Percentiles rank a stretch among this genome's conserved stretches.
Conservation (phyloP, 1,139 yeast genomes). For the Candida tunisiensis region DNA sequence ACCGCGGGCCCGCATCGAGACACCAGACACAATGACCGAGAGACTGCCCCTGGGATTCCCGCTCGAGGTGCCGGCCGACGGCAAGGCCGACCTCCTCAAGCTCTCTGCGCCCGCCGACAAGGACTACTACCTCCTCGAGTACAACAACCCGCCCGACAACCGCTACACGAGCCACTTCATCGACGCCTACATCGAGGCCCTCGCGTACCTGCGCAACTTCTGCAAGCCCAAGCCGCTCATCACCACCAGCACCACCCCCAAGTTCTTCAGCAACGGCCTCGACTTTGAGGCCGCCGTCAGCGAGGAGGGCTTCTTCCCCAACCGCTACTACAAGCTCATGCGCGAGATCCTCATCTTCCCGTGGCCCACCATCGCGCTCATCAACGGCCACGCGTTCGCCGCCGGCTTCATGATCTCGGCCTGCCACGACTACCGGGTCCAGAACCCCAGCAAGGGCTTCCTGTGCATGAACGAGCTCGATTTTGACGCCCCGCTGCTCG, state of each 20-base stretch:
- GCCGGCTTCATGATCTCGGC: constrained; percentile 23
- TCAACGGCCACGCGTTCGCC: constrained; percentile 25
- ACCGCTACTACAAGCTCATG: constrained; percentile 17
- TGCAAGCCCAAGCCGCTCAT: constrained; percentile 16
- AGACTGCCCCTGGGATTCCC: background rate
- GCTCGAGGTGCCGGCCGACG: constrained; percentile 7
- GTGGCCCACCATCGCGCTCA: constrained; percentile 22
- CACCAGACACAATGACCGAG: background rate
- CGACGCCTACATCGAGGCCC: constrained; percentile 16
- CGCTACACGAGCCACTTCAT: constrained; percentile 16
- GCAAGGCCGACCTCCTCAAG: constrained; percentile 6
- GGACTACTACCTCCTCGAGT: constrained; percentile 15
- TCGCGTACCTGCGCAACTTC: constrained; percentile 12
- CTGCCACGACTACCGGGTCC: constrained; percentile 22
- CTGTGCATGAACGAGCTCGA: constrained; percentile 23
- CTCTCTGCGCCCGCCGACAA: constrained; percentile 9
- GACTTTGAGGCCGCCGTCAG: constrained; percentile 18
- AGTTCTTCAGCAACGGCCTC: constrained; percentile 24
- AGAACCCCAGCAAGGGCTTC: constrained; percentile 21
- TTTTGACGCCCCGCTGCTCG: constrained; percentile 20
- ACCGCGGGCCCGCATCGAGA: too few species aligned
- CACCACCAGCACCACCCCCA: constrained; percentile 19
- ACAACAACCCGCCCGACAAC: constrained; percentile 20
- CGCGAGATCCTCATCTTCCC: constrained; percentile 19
- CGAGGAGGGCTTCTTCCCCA: constrained; percentile 18